Evolutionary conservation across 805 yeast species (phyloP), one percentile per base, ranked within the genome.

Genomic region (Monosporozyma solicola): DNA sequence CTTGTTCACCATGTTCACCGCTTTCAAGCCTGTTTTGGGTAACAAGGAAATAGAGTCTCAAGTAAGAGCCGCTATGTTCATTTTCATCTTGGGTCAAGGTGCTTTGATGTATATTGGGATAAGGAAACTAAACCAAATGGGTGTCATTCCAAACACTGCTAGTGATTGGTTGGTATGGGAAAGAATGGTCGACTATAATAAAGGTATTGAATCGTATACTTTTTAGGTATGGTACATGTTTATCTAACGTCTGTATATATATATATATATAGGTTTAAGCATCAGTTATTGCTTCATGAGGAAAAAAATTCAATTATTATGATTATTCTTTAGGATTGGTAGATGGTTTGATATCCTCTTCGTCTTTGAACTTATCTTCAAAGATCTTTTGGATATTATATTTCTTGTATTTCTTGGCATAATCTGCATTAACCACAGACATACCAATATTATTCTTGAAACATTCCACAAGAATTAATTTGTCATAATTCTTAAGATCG

Each of bases 151-250:
- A 24, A 87, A 85, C 60, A 84, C 82, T 39, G 77, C 77, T 47
- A 84, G 95, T 58, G 99, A 92, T 65, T 94, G 98, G 98, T 71
- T 92, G 16, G 82, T 89, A 6, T 91, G 95, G 91, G 95, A 90
- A 64, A 61, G 59, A 2, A 72, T 75, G 6, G 59, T 74, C 3
- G 51, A 58, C 45, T 62, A 65, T 39, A 53, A 54, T 49, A 54
- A 55, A 13, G 49, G 51, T 7, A 27, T 59, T 5, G 58, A 57
- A 39, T 57, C 69, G 22, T 64, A 56, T 53, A 54, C 61, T 6
- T 54, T 64, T 53, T 67, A 54, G 58, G 31, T 29, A 41, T 41
- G 49, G 20, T 3, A 16, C 15, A 35, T 33, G 35, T 27, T 15
- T 32, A 33, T 50, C n/a, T 22, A 24, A 25, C 43, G 22, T 39